Conservation (phyloP, 1,284 basidiomycete genomes). For the Golubevia sp. region DNA sequence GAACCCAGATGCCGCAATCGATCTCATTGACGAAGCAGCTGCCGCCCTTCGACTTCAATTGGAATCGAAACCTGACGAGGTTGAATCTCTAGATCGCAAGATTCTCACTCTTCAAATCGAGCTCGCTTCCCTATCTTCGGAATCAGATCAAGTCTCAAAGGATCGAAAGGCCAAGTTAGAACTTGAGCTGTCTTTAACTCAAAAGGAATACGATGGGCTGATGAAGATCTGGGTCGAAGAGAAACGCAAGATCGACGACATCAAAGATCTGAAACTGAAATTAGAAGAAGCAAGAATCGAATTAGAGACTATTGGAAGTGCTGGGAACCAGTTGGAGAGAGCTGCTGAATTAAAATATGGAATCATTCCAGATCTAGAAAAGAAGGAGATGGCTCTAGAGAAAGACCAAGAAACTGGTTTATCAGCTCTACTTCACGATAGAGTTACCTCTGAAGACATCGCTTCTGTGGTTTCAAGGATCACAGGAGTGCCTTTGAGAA, state of each 20-base stretch:
- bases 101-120: conserved; percentile 37
- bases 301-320: conserved; percentile 26
- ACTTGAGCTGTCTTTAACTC: conserved; percentile 15
- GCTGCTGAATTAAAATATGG: conserved; percentile 37
- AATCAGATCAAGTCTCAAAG: conserved; percentile 18
- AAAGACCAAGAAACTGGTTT: not conserved
- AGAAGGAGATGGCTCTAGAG: conserved; percentile 20
- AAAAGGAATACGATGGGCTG: conserved; percentile 16
- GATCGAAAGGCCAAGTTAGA: conserved; percentile 19
- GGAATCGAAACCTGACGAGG: conserved; percentile 31
- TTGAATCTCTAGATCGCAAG: conserved; percentile 35
- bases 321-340: conserved; percentile 23
- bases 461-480: conserved; percentile 29
- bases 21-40: conserved; percentile 10
- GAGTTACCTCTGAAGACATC: conserved; percentile 38
- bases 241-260: conserved; percentile 19
- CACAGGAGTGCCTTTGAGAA: conserved; percentile 32
- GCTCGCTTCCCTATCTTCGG: conserved; percentile 29
- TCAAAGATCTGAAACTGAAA: conserved; percentile 26
- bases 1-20: conserved; percentile 19
- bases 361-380: conserved; percentile 25
- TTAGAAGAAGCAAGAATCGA: conserved; percentile 27
- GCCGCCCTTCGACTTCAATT: conserved; percentile 30
- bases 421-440: conserved; percentile 22
- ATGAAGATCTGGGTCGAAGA: conserved; percentile 26